Evolutionary conservation across 371 early-diverging fungal genomes (phyloP), one percentile per base, ranked within the genome.

Genomic region (Apophysomyces variabilis): DNA sequence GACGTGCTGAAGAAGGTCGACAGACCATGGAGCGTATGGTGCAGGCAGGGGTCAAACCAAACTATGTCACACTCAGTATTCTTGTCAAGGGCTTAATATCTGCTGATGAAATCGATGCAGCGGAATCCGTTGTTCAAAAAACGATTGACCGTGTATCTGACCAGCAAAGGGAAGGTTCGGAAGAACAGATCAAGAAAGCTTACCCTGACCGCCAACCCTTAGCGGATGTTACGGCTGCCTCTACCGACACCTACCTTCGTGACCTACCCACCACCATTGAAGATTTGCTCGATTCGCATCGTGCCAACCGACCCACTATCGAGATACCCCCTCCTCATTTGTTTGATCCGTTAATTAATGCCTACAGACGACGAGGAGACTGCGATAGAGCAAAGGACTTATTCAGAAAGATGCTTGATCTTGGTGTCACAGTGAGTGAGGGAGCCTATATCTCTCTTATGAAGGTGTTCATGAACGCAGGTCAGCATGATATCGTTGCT

Each of bases 11-110:
- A 26, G 68, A 78, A 0, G 83, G 72, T 7, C 46, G 63, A 56
- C 62, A 67, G 4, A 64, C 75, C 4, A 58, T 80, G 61, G 72
- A 79, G 12, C 72, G 69, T 3, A 83, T 83, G 77, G 62, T 69
- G 11, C 60, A 73, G 62, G 72, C 63, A 7, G 73, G 71, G 5
- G 32, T 72, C 6, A 47, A 67, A 36, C 78, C 80, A 4, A 69
- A 71, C 37, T 60, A 65, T 44, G 45, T 66, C 7, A 73, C 76
- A 1, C 61, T 69, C 62, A 64, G 69, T 43, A 60, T 76, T 1
- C 41, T 80, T 21, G 63, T 83, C 4, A 65, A 73, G 18, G 77
- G 74, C 0, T 66, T 69, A 46, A 60, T 66, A 0, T 66, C 65
- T 18, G 14, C 65, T 8, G 68, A 66, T 8, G 62, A 75, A 38